Conservation (phyloP, 805 yeast genomes). For the Starmerella bombi region DNA sequence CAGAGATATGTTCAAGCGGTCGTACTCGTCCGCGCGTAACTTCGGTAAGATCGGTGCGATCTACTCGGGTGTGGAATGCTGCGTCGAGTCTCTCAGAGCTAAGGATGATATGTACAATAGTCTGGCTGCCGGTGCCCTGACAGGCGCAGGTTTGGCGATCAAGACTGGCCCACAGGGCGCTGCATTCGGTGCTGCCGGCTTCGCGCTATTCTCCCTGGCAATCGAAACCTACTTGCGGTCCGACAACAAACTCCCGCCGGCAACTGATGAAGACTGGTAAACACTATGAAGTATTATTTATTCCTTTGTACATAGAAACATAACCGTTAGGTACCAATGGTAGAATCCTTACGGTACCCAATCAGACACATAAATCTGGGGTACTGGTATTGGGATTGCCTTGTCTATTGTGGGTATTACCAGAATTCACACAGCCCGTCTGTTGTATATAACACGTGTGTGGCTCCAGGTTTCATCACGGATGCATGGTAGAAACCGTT, state of each 20-base stretch:
- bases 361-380: no score
- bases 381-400: no score
- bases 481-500: not conserved
- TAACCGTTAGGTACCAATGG: no score
- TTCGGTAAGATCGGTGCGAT: slow-evolving; percentile 89
- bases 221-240: slow-evolving; percentile 73
- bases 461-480: no score
- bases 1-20: slow-evolving; percentile 78
- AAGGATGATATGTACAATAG: slow-evolving; percentile 89
- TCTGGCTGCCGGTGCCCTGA: slow-evolving; percentile 82
- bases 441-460: no score
- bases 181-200: slow-evolving; percentile 86
- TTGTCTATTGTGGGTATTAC: no score
- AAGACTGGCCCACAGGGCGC: slow-evolving; percentile 93
- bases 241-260: slow-evolving; percentile 73
- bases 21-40: slow-evolving; percentile 82
- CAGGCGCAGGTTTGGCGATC: slow-evolving; percentile 91
- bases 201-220: slow-evolving; percentile 72
- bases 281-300: not conserved
- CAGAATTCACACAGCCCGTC: no score
- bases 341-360: no score
- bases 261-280: slow-evolving; percentile 62
- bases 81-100: slow-evolving; percentile 72
- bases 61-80: slow-evolving; percentile 85
- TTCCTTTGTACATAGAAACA: slow-evolving; percentile 21